Percentiles rank a stretch among this genome's conserved stretches.
Conservation (phyloP, 2,329 filamentous ascomycete genomes). For the Epichloe aotearoae region DNA sequence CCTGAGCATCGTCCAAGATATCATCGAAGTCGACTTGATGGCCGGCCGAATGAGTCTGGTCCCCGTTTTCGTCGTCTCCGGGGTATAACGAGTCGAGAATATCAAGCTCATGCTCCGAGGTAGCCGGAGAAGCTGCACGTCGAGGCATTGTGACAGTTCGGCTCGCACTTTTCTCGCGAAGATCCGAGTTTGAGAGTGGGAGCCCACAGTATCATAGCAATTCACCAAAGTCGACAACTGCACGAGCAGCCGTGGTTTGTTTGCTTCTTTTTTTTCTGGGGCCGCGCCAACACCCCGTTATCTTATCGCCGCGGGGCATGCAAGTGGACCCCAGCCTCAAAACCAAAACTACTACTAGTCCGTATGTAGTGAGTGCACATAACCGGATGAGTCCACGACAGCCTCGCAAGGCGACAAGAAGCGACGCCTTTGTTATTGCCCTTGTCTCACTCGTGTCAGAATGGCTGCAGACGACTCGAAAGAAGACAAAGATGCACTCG, state of each 20-base stretch:
- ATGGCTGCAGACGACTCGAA: constrained; percentile 25
- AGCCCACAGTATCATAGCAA: too few species aligned
- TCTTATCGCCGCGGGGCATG: constrained; percentile 25
- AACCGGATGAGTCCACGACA: neutral
- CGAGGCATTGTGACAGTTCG: constrained; percentile 42
- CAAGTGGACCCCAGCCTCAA: constrained; percentile 6
- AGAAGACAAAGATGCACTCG: constrained; percentile 63
- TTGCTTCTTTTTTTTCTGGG: neutral
- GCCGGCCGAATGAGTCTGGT: constrained; percentile 21
- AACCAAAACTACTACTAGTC: neutral
- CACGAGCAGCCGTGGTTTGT: neutral
- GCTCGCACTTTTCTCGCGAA: constrained; percentile 11
- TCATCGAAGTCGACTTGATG: constrained; percentile 44
- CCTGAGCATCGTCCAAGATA: constrained; percentile 39
- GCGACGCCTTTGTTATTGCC: neutral
- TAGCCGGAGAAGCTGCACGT: constrained; percentile 65
- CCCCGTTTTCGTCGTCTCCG: constrained; percentile 38
- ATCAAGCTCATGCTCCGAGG: constrained; percentile 84
- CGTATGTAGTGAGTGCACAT: too few species aligned
- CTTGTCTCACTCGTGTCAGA: neutral
- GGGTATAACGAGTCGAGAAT: constrained; percentile 69
- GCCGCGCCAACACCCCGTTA: constrained; percentile 12
- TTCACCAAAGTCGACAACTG: too few species aligned
- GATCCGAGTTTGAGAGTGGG: too few species aligned
- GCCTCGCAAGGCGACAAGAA: neutral